Percentiles rank a stretch among this genome's conserved stretches.
Conservation (phyloP, 2,329 filamentous ascomycete genomes). For the Emmonsiellopsis sp. region DNA sequence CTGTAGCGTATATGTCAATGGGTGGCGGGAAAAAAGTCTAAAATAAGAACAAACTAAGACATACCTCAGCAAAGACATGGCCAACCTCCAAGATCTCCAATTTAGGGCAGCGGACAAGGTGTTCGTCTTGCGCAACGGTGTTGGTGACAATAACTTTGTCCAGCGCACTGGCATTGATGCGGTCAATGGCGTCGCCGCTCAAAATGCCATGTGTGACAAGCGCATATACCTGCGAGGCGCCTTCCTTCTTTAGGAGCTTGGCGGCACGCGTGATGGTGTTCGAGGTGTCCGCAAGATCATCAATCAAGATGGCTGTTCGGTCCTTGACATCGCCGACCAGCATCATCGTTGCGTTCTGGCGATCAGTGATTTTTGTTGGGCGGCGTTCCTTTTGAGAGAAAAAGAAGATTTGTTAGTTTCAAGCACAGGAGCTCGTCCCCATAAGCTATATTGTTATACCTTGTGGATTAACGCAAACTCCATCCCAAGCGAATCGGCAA, state of each 20-base stretch:
- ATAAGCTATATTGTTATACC: constrained; percentile 43
- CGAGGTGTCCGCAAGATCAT: constrained; percentile 90
- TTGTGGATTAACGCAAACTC: constrained; percentile 98
- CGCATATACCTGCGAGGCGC: constrained; percentile 80
- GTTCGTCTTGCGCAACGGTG: constrained; percentile 80
- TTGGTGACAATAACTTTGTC: constrained; percentile 96
- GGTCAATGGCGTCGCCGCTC: constrained; percentile 86
- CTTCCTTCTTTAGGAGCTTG: constrained; percentile 91
- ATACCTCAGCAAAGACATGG: constrained; percentile 76
- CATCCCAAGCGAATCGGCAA: constrained; percentile 86
- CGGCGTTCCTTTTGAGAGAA: constrained; percentile 60
- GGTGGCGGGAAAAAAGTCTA: neutral
- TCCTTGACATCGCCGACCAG: constrained; percentile 77
- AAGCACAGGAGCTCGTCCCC: neutral
- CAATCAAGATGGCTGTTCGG: constrained; percentile 79
- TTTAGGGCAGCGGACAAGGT: constrained; percentile 70
- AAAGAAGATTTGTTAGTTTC: neutral
- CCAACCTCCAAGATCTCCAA: constrained; percentile 87
- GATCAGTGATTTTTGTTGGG: constrained; percentile 76
- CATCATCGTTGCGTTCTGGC: constrained; percentile 81
- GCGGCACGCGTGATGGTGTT: constrained; percentile 96
- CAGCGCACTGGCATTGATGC: constrained; percentile 85
- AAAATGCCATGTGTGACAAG: constrained; percentile 91
- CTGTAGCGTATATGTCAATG: constrained; percentile 25
- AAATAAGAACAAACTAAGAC: constrained; percentile 12